phyloP scores from a whole-genome alignment of 176 grass and related monocot species.

The Aechmea fasciata region DNA sequence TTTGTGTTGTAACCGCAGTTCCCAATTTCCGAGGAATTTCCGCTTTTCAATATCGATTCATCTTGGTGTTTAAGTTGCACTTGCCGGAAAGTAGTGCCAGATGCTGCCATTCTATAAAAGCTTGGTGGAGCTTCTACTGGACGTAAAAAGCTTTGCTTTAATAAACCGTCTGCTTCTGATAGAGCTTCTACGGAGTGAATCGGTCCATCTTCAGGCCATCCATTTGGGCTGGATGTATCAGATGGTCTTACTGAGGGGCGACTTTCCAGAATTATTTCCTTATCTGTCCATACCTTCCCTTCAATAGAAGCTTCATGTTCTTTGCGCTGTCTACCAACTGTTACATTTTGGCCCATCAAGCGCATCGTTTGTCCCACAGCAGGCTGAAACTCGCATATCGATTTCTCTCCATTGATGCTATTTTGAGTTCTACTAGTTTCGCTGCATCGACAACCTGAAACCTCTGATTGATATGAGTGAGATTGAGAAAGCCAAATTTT shows the following conservation, averaged over 20 bases:
- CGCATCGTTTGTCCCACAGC: constrained; percentile 33
- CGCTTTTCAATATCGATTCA: no score
- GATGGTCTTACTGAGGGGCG: background rate
- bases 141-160: background rate
- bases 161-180: background rate
- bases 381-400: constrained; percentile 13
- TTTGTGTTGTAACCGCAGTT: background rate
- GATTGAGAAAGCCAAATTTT: background rate
- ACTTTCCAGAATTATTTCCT: constrained; percentile 7
- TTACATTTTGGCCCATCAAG: constrained; percentile 58
- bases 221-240: background rate
- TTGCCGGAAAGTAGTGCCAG: no score
- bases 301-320: constrained; percentile 12
- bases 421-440: constrained; percentile 16
- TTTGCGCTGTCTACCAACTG: constrained; percentile 22
- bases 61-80: no score
- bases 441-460: constrained; percentile 8
- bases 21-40: no score
- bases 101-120: no score
- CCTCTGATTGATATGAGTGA: constrained; percentile 2
- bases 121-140: background rate
- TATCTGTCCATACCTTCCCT: constrained; percentile 12
- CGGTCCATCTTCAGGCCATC: background rate
- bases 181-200: background rate
- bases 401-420: constrained; percentile 17